Evolutionary conservation across 2,329 filamentous ascomycete species (phyloP).

Genomic region (Xylariaceae sp.): DNA sequence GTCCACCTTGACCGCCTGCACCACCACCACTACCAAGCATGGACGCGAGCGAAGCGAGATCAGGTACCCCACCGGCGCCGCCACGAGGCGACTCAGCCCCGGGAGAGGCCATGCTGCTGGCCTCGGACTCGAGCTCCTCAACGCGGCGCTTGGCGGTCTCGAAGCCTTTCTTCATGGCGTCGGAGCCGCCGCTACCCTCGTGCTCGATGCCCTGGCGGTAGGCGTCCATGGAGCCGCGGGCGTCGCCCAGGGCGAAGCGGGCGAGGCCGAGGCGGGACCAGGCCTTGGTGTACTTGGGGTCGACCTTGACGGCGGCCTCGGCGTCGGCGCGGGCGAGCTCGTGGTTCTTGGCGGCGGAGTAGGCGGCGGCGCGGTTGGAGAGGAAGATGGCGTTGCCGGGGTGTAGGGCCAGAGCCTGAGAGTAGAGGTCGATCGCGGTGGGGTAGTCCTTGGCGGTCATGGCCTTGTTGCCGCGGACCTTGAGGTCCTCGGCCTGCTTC

Average conservation of each 20-base stretch:
- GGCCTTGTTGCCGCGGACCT: slow-evolving; percentile 86
- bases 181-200: slow-evolving; percentile 89
- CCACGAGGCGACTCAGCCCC: slow-evolving; percentile 43
- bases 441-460: slow-evolving; percentile 93
- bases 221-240: slow-evolving; percentile 88
- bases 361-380: slow-evolving; percentile 92
- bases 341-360: slow-evolving; percentile 81
- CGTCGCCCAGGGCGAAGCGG: slow-evolving; percentile 85
- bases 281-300: slow-evolving; percentile 93
- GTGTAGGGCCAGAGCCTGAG: slow-evolving; percentile 74
- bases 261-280: slow-evolving; percentile 93
- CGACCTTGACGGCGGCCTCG: slow-evolving; percentile 80
- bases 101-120: slow-evolving; percentile 42
- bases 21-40: slow-evolving; percentile 63
- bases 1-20: slow-evolving; percentile 44
- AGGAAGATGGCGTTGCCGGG: slow-evolving; percentile 94
- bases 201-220: slow-evolving; percentile 90
- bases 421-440: slow-evolving; percentile 80
- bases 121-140: slow-evolving; percentile 67
- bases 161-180: slow-evolving; percentile 95
- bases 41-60: slow-evolving; percentile 64
- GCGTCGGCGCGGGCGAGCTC: slow-evolving; percentile 80
- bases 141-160: slow-evolving; percentile 89
- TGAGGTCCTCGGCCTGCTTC: slow-evolving; percentile 81
- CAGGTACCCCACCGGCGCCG: slow-evolving; percentile 62